These are phyloP conservation scores for Russula sp. DNA, from an alignment of 768 basidiomycete genomes.

Conservation along the genomic window DNA sequence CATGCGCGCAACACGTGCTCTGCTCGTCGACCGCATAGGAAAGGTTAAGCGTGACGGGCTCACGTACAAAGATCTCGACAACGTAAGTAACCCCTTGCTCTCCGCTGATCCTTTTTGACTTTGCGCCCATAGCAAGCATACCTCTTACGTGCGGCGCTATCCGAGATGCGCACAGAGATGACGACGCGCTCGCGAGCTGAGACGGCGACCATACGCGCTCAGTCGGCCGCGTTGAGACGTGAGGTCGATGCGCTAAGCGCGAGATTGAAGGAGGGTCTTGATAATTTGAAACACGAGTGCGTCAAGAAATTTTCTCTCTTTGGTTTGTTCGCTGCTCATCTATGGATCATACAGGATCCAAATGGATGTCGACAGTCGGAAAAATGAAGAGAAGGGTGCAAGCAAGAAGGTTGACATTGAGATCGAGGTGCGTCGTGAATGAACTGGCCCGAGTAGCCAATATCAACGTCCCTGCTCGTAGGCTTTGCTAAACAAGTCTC, in stretches of 20 bases:
- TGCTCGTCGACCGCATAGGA: constrained; percentile 73
- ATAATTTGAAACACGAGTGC: constrained; percentile 88
- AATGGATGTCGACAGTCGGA: constrained; percentile 93
- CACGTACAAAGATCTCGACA: constrained; percentile 75
- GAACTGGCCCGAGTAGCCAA: neutral
- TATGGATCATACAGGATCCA: constrained; percentile 62
- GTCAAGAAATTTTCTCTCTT: constrained; percentile 35
- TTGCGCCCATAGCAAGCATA: constrained; percentile 75
- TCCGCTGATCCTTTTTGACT: constrained; percentile 11
- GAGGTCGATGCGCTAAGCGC: constrained; percentile 84
- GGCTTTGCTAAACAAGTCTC: constrained; percentile 73
- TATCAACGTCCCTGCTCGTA: constrained; percentile 32
- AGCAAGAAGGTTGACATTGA: constrained; percentile 78
- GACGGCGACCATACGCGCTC: constrained; percentile 72
- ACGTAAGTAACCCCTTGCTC: constrained; percentile 48
- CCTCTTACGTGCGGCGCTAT: constrained; percentile 88
- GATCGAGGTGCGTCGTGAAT: constrained; percentile 60
- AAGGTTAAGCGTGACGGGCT: constrained; percentile 70
- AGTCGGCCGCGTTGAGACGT: constrained; percentile 71
- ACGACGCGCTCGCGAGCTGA: constrained; percentile 82
- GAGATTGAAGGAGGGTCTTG: constrained; percentile 93
- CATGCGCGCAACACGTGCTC: constrained; percentile 79
- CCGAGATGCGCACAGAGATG: constrained; percentile 84
- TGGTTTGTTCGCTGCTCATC: neutral
- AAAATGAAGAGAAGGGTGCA: constrained; percentile 84